Conservation (phyloP, 1,139 yeast genomes). For the Taiozyma sp. region DNA sequence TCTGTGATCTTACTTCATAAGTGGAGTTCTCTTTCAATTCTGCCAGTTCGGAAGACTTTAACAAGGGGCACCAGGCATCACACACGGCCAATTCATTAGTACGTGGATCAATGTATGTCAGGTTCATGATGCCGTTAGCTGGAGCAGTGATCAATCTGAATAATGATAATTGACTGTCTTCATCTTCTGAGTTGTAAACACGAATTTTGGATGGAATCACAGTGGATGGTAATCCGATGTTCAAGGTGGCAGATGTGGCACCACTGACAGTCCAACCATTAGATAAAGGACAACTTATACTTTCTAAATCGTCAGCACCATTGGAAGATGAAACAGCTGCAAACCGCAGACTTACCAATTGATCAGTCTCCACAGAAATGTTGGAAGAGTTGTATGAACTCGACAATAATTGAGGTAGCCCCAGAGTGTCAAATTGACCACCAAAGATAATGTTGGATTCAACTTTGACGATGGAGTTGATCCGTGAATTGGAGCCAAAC, state of each 20-base stretch:
- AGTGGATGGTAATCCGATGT: constrained; percentile 52
- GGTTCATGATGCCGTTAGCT: constrained; percentile 83
- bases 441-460: constrained; percentile 63
- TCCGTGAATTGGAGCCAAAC: constrained; percentile 52
- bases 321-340: constrained; percentile 54
- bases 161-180: constrained; percentile 43
- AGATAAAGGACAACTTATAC: constrained; percentile 56
- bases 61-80: constrained; percentile 85
- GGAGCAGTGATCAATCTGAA: constrained; percentile 79
- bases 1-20: constrained; percentile 20
- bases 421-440: constrained; percentile 66
- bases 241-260: constrained; percentile 60
- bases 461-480: constrained; percentile 60
- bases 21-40: constrained; percentile 17
- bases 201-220: constrained; percentile 71
- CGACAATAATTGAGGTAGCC: constrained; percentile 24
- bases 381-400: constrained; percentile 28
- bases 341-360: constrained; percentile 55
- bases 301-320: constrained; percentile 31
- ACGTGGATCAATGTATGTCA: constrained; percentile 74
- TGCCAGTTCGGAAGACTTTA: constrained; percentile 28
- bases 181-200: constrained; percentile 52
- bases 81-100: constrained; percentile 54
- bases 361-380: constrained; percentile 49
- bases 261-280: constrained; percentile 55